A percentile compares a stretch with the other conserved stretches of the same genome.
phyloP scores from a whole-genome alignment of 179 eudicot genomes.

The Actinidia chinensis region DNA sequence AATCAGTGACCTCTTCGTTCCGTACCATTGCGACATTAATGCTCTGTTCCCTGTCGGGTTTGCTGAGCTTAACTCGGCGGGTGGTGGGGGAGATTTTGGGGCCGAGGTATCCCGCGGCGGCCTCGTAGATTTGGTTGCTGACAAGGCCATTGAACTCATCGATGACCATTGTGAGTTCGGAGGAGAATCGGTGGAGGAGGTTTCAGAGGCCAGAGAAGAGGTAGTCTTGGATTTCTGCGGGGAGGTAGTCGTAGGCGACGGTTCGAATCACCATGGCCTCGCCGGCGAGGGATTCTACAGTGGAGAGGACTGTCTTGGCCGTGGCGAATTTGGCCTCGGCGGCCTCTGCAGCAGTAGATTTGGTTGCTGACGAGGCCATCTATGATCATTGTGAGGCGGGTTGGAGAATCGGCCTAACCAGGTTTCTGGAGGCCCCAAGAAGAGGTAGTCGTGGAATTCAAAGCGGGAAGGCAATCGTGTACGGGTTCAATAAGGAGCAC shows the following conservation, averaged over 20 bases:
- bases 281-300: slow-evolving; percentile 48
- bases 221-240: slow-evolving; percentile 41
- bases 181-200: slow-evolving; percentile 39
- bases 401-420: too few relatives aligned
- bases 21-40: slow-evolving; percentile 39
- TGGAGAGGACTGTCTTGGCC: slow-evolving; percentile 40
- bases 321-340: slow-evolving; percentile 22
- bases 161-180: slow-evolving; percentile 36
- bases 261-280: slow-evolving; percentile 46
- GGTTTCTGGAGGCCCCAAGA: too few relatives aligned
- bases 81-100: slow-evolving; percentile 26
- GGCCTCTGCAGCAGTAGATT: too few relatives aligned
- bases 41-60: slow-evolving; percentile 32
- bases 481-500: too few relatives aligned
- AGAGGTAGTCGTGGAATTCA: too few relatives aligned
- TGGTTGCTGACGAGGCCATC: too few relatives aligned
- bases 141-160: slow-evolving; percentile 44
- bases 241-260: slow-evolving; percentile 43
- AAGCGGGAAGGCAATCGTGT: too few relatives aligned
- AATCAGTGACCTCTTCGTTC: slow-evolving; percentile 38
- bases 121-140: slow-evolving; percentile 49
- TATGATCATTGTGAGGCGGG: too few relatives aligned
- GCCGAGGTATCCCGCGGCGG: slow-evolving; percentile 48
- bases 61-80: slow-evolving; percentile 42
- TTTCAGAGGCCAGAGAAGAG: slow-evolving; percentile 33